Evolutionary conservation across 2,329 filamentous ascomycete species (phyloP), one percentile per base, ranked within the genome.

Genomic region (Pyrenophora teres): DNA sequence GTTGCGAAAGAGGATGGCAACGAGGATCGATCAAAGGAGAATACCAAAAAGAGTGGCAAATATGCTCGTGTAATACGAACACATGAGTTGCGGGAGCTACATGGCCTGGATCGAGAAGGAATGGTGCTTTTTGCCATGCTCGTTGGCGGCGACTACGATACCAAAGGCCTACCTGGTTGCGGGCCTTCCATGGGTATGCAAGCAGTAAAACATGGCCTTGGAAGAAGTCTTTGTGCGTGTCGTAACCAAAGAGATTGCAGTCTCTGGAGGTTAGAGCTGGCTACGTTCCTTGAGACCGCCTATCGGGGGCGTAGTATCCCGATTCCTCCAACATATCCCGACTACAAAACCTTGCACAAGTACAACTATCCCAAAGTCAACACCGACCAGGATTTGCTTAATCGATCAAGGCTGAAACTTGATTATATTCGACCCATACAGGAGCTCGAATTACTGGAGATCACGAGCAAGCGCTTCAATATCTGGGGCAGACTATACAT

Each of bases 41-140:
- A 70, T 40, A 72, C 67, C 0, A 62, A 64, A 41, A 74, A 73
- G 53, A 68, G 60, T 36, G 55, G 46, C 19, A 67, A 63, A 18
- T 48, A 60, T 12, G 66, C 75, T 15, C 50, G 59, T n/a, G 59
- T 78, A 1, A 68, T 74, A 31, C 55, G 61, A 5, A 64, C 69
- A 1, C 46, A 55, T 2, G 60, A 67, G 0, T 62, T 77, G 7
- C 50, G 61, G 15, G 50, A 60, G 2, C 54, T 62, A 21, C 54
- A 68, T 3, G 57, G 65, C 5, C 45, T 78, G 2, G 69, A 76
- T 44, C 60, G 60, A 3, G 67, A 76, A 31, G 70, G 69, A 0
- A 53, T 78, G 1, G 65, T 78, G 2, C 56, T 77, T 1, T 76
- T 77, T 43, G 75, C 73, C 1, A 66, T 78, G 50, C 60, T 78